Base-by-base conservation (phyloP, 495 filamentous ascomycete species). In the Podospora fimiseda region DNA sequence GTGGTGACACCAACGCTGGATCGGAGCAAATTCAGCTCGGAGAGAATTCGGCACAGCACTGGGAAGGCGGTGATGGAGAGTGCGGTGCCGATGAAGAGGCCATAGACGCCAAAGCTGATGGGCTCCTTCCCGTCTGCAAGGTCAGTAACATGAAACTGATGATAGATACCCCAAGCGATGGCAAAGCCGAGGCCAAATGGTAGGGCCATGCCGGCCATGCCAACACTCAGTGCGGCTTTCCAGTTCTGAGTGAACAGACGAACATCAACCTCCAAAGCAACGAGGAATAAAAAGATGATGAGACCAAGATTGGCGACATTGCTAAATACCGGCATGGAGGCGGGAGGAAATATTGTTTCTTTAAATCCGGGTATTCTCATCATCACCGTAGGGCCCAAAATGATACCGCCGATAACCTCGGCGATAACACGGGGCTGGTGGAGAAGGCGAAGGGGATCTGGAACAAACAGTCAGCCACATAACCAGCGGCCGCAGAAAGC, bases 41-140 rank as follows among this genome's bases (percentile, higher is more conserved):
- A 90, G 53, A 98, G 72, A 53, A 98, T 98, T 55, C 93, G 88
- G 63, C 92, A 96, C 19, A 96, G 80, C 1, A 98, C 92, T 0
- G 92, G 92, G 62, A 98, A 98, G 24, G 92, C 93, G 4, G 93
- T 98, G 64, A 98, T 98, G 9, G 89, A 85, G 73, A 98, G 84
- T 2, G 93, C 93, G 39, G 95, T 89, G 63, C 90, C 93, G 58
- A 98, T 87, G 66, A 98, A 98, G 22, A 98, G 80, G 63, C 90
- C 81, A 62, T 87, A 98, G 14, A 88, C 81, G 8, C 87, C 88
- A 60, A 96, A 95, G 30, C 67, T 68, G 42, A 96, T 86, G 1
- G 55, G 47, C 7, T 58, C 9, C 8, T 53, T 33, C 5, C 27
- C 27, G 11, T 5, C 6, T 6, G 27, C 43, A 1, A 74, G 74